A percentile compares a stretch with the other conserved stretches of the same genome.
Conservation (phyloP, 331 rosid genomes). For the Malus hybrid region DNA sequence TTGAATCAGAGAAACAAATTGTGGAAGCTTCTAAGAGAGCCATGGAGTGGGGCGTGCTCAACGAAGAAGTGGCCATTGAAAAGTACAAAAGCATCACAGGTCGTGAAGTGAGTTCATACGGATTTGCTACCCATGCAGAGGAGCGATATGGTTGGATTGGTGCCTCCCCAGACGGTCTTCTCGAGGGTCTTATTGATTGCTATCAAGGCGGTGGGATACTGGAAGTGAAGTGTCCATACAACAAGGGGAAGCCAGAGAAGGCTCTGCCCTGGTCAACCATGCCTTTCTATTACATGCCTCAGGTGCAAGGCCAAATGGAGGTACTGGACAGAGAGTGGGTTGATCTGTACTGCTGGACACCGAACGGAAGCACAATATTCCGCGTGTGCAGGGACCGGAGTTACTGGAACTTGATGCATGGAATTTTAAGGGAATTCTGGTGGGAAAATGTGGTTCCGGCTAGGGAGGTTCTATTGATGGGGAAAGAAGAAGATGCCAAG, state of each 20-base stretch:
- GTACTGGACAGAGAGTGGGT: slow-evolving; percentile 84
- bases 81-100: slow-evolving; percentile 77
- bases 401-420: slow-evolving; percentile 71
- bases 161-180: slow-evolving; percentile 91
- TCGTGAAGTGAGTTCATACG: slow-evolving; percentile 54
- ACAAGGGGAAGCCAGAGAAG: slow-evolving; percentile 88
- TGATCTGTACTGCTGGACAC: slow-evolving; percentile 88
- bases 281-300: slow-evolving; percentile 99
- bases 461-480: slow-evolving; percentile 54
- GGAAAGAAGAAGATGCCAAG: slow-evolving; percentile 47
- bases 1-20: slow-evolving; percentile 33
- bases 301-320: slow-evolving; percentile 93
- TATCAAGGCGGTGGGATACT: slow-evolving; percentile 59
- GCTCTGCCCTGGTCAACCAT: slow-evolving; percentile 77
- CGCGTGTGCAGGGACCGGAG: slow-evolving; percentile 54
- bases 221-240: slow-evolving; percentile 92
- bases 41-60: slow-evolving; percentile 84
- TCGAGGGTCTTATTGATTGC: slow-evolving; percentile 73
- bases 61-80: slow-evolving; percentile 64
- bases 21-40: slow-evolving; percentile 42
- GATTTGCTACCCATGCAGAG: slow-evolving; percentile 66
- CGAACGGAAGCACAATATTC: slow-evolving; percentile 83
- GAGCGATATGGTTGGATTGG: slow-evolving; percentile 70
- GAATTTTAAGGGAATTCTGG: slow-evolving; percentile 72
- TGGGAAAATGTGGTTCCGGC: slow-evolving; percentile 90